Conservation (phyloP, 2,329 filamentous ascomycete species). For the Pestalotiopsis sp. region DNA sequence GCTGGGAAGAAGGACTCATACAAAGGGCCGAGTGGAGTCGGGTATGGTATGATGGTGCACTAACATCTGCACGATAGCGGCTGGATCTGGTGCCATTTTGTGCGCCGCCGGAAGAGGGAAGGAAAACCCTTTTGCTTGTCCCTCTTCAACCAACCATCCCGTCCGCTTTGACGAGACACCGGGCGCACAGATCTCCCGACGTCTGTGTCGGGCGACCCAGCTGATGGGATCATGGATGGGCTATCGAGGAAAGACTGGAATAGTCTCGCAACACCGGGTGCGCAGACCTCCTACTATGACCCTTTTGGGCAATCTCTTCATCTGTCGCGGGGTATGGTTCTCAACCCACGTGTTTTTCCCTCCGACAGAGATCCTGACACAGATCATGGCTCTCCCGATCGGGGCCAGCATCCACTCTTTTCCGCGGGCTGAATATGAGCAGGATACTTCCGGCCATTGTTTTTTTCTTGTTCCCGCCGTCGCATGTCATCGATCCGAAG, state of each 20-base stretch:
- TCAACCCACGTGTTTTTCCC: background rate
- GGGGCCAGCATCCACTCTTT: background rate
- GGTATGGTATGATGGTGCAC: background rate
- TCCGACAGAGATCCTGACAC: background rate
- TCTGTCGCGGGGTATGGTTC: background rate
- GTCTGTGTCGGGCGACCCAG: background rate
- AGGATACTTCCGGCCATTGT: background rate
- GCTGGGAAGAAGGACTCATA: background rate
- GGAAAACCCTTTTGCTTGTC: background rate
- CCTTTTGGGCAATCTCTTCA: constrained; percentile 6
- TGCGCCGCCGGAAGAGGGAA: background rate
- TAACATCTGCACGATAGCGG: background rate
- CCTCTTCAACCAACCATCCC: background rate
- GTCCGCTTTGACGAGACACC: constrained; percentile 1
- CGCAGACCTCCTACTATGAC: background rate
- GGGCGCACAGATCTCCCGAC: constrained; percentile 6
- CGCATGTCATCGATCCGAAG: background rate
- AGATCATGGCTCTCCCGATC: background rate
- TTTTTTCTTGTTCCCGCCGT: background rate
- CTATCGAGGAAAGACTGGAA: background rate
- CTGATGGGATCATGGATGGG: background rate
- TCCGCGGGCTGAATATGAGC: background rate
- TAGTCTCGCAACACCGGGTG: background rate
- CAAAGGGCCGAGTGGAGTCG: background rate
- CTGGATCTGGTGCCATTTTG: background rate